Evolutionary conservation across 208 protist genomes (phyloP), one percentile per base, ranked within the genome.

Genomic region (Crithidia brevicula): DNA sequence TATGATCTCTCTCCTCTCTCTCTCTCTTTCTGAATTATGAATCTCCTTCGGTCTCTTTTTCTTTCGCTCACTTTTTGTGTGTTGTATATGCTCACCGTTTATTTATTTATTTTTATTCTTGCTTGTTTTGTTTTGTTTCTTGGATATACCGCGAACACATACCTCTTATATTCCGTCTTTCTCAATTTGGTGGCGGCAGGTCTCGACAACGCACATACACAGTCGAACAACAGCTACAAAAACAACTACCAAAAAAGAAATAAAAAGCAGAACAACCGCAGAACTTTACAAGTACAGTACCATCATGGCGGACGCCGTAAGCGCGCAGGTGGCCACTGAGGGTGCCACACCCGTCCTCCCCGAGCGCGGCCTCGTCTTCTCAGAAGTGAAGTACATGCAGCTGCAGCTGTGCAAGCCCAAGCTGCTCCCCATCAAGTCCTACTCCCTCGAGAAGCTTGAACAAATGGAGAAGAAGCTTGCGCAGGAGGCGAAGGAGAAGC

Each of bases 391-490:
- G 22, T 82, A 82, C 20, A 79, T 98, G 34, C 83, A 67, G 43
- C 85, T 90, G 52, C 68, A 98, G 20, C 81, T 99, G 18, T 98
- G 96, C 80, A 97, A 98, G 72, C 97, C 97, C 3, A 99, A 99
- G 77, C 88, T 99, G 33, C 89, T 99, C 70, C 93, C 97, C 30
- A 94, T 99, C 72, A 99, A 99, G 74, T 98, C 94, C n/a, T 88
- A 96, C 67, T 89, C 95, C 7, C 79, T 99, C 18, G 83, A 97
- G 71, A 92, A 93, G 47, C 78, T 99, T 1, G 96, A 99, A 72
- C 43, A 69, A 59, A 83, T 98, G 76, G 96, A 98, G 70, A 89
- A 84, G 51, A 83, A 87, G 43, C n/a, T 89, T 6, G 47, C 47
- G 15, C 67, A 75, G 30, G 87, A 91, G 52, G 60, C 60, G 8